Conservation (phyloP, 1,284 basidiomycete genomes). For the Marasmius fiardii region DNA sequence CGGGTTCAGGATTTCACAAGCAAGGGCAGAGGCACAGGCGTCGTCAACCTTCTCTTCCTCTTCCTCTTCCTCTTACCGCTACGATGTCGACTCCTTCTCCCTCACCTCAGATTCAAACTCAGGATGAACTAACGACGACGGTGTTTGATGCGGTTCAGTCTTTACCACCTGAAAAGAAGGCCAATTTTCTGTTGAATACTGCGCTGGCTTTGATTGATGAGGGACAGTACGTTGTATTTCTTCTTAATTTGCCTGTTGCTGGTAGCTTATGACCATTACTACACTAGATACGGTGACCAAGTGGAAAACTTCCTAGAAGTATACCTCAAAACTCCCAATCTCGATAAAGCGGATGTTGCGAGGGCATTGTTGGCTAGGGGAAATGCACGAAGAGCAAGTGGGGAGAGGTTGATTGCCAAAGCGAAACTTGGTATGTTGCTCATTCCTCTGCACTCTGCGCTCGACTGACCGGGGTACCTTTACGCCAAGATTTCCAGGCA, state of each 20-base stretch:
- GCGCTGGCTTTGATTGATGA: constrained; percentile 52
- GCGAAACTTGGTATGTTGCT: constrained; percentile 52
- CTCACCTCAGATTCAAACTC: no score
- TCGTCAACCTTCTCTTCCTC: neutral
- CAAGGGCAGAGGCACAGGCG: no score
- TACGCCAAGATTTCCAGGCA: constrained; percentile 48
- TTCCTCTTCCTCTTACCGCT: neutral
- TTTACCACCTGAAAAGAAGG: constrained; percentile 46
- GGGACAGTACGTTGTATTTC: constrained; percentile 36
- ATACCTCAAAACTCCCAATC: constrained; percentile 55
- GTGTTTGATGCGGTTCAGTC: constrained; percentile 52
- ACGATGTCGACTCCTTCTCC: constrained; percentile 5
- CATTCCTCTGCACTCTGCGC: constrained; percentile 3
- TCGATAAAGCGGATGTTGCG: constrained; percentile 46
- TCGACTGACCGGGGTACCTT: neutral
- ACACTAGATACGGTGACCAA: constrained; percentile 52
- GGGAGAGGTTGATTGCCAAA: constrained; percentile 48
- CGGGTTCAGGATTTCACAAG: neutral
- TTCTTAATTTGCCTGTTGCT: constrained; percentile 1
- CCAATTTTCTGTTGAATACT: constrained; percentile 57
- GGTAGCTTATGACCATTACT: constrained; percentile 4
- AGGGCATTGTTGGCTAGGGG: constrained; percentile 55
- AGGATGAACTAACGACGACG: constrained; percentile 58
- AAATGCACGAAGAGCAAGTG: constrained; percentile 51
- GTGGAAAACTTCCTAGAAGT: constrained; percentile 65